These are phyloP conservation scores for Pseudonectria buxi DNA, from an alignment of 2,329 filamentous ascomycete genomes.

Conservation along the genomic window DNA sequence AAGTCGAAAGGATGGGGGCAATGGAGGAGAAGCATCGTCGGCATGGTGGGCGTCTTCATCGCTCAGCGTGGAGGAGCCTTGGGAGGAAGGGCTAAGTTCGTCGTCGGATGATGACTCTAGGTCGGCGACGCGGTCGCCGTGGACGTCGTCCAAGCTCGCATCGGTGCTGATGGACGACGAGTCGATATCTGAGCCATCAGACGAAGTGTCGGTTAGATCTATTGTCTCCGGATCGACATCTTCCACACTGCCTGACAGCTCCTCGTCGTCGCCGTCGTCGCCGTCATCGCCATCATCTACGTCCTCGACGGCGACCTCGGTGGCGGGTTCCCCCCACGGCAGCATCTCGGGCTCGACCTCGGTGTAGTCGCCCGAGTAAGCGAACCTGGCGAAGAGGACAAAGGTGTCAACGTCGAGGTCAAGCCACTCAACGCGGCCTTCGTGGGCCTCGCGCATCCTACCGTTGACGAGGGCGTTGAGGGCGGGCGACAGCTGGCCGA, in stretches of 20 bases:
- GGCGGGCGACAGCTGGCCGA: conserved; percentile 14
- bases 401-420: conserved; percentile 21
- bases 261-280: conserved; percentile 1
- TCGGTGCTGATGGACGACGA: too few species aligned
- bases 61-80: too few species aligned
- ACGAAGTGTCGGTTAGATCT: too few species aligned
- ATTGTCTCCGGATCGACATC: too few species aligned
- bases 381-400: conserved; percentile 20
- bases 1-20: conserved; percentile 2
- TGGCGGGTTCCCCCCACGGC: too few species aligned
- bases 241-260: too few species aligned
- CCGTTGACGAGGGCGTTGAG: conserved; percentile 20
- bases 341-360: conserved; percentile 11
- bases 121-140: too few species aligned
- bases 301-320: too few species aligned
- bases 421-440: conserved; percentile 18
- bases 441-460: conserved; percentile 17
- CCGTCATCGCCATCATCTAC: background rate
- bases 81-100: too few species aligned
- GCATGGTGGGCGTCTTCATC: background rate
- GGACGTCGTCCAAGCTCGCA: too few species aligned
- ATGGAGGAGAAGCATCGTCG: background rate
- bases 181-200: too few species aligned
- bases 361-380: conserved; percentile 18
- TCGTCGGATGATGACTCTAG: too few species aligned